Percentiles rank a stretch among this genome's conserved stretches.
Conservation (phyloP, 768 basidiomycete genomes). For the Podaxis carcinomalis region DNA sequence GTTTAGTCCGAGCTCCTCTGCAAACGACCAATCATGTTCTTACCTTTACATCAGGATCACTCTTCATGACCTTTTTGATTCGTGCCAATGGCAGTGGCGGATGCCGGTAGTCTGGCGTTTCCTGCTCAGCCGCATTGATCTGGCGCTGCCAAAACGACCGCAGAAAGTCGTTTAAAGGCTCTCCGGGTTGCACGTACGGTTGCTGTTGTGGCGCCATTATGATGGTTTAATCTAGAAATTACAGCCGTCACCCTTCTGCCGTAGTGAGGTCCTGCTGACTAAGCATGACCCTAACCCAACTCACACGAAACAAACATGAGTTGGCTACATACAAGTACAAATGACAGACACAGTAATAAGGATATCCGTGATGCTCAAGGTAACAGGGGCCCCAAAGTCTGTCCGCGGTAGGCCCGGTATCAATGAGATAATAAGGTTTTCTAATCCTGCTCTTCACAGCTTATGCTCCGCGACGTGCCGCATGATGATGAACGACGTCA, state of each 20-base stretch:
- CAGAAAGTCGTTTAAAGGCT: slow-evolving; percentile 83
- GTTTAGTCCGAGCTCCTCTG: slow-evolving; percentile 6
- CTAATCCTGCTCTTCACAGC: slow-evolving; percentile 17
- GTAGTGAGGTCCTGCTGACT: not conserved
- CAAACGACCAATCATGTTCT: slow-evolving; percentile 20
- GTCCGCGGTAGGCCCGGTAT: slow-evolving; percentile 1
- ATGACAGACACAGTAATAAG: not conserved
- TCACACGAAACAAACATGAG: not conserved
- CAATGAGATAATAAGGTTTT: not conserved
- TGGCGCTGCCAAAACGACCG: slow-evolving; percentile 89
- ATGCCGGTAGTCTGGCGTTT: slow-evolving; percentile 84
- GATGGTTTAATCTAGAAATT: slow-evolving; percentile 3
- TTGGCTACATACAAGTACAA: not conserved
- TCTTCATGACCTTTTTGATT: slow-evolving; percentile 99
- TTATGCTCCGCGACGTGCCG: slow-evolving; percentile 53
- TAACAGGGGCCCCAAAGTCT: not conserved
- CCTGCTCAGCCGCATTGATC: slow-evolving; percentile 81
- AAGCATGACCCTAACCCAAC: slow-evolving; percentile 8
- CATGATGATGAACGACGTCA: slow-evolving; percentile 60
- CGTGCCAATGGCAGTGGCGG: slow-evolving; percentile 88
- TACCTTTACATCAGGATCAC: slow-evolving; percentile 94
- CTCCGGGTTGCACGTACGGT: slow-evolving; percentile 79
- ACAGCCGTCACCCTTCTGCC: not conserved
- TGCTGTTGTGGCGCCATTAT: slow-evolving; percentile 18
- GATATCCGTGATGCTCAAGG: not conserved